Base-by-base conservation (phyloP, 164 flowering plant genomes). In the Vitis cinerea region DNA sequence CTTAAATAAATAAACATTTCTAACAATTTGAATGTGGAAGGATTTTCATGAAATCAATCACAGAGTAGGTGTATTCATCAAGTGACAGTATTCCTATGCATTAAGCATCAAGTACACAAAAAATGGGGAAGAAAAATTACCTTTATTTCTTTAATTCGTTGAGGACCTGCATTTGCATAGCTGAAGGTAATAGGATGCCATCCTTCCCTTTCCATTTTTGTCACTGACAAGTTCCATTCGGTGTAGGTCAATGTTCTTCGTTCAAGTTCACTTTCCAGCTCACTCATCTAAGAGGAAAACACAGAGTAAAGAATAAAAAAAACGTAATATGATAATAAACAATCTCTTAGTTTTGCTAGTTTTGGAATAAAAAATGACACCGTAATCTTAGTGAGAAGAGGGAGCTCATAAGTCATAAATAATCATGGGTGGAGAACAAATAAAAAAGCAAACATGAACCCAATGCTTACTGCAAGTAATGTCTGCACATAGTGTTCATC, bases 401-500 rank as follows among this genome's bases (percentile, higher is more conserved):
- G 8, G 50, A 55, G 65, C 10, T 14, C 50, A 16, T 47, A 10
- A 17, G 10, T 37, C 44, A 23, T 1, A 37, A 37, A 4, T 37
- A 37, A 37, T 37, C 44, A 37, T 37, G 1, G 44, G 7, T 3
- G 44, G 44, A 37, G 44, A 6, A 37, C 44, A 37, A 10, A 4
- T 9, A 63, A 71, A 27, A 50, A 59, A 51, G n/a, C 10, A 12
- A 37, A n/a, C 50, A 62, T 7, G 6, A 57, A 19, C 19, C 16
- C 12, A 59, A 10, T 50, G 51, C 91, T 81, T 80, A 94, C 98
- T 27, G 97, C 83, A 75, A 94, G 83, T 80, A 94, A 71, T 59
- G 98, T 92, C 81, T 80, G 97, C 78, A 94, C 87, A 70, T 90
- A 94, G 73, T 94, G 97, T 76, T 94, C 98, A 80, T 94, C 98